Evolutionary conservation across 1,284 basidiomycete genomes (phyloP).

Genomic region (Boletus semigastroideus): DNA sequence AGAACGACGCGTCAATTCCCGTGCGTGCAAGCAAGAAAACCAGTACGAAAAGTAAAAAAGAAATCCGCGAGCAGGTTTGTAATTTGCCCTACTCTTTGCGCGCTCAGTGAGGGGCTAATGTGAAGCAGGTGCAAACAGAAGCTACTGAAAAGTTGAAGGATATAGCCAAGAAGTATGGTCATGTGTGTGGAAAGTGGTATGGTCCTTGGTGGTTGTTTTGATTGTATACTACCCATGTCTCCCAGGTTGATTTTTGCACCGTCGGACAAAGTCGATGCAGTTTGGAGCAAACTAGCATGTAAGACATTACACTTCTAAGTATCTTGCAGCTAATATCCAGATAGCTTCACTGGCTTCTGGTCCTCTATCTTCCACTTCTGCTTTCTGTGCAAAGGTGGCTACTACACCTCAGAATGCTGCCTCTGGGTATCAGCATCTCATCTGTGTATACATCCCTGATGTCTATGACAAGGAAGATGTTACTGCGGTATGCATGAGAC

Average conservation of each 20-base stretch:
- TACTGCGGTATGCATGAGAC: conserved; percentile 43
- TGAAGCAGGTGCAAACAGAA: conserved; percentile 52
- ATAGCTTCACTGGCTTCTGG: conserved; percentile 62
- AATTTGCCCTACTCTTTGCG: neutral
- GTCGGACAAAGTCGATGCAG: conserved; percentile 55
- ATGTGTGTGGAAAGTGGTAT: conserved; percentile 67
- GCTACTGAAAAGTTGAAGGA: conserved; percentile 56
- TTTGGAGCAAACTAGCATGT: conserved; percentile 64
- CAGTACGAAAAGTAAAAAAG: conserved; percentile 69
- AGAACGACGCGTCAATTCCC: conserved; percentile 68
- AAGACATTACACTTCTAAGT: neutral
- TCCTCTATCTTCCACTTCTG: conserved; percentile 54
- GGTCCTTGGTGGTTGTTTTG: neutral
- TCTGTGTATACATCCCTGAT: conserved; percentile 71
- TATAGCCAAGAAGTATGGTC: conserved; percentile 53
- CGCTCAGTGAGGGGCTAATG: neutral
- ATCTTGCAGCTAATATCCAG: conserved; percentile 2
- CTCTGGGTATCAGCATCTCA: conserved; percentile 56
- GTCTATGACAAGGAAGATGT: conserved; percentile 62
- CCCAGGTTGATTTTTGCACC: conserved; percentile 63
- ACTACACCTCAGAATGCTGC: conserved; percentile 53
- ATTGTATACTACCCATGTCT: neutral
- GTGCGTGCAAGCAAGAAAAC: conserved; percentile 67
- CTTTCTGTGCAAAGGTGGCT: conserved; percentile 58
- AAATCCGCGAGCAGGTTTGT: conserved; percentile 56